Evolutionary conservation across 306 rosid genomes (phyloP).

Genomic region (Oemleria cerasiformis): DNA sequence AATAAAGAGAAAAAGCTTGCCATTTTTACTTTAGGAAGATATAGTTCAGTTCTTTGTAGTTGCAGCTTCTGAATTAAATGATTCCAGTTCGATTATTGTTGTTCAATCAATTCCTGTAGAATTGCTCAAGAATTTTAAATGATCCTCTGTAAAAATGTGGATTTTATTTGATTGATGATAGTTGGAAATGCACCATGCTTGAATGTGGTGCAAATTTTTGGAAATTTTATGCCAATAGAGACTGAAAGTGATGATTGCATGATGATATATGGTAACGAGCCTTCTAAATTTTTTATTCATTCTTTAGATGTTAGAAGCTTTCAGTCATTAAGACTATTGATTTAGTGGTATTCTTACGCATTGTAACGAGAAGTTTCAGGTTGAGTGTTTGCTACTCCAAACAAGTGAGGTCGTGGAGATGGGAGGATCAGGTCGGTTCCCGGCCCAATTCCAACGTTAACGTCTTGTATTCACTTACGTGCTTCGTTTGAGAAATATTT

Average conservation of each 20-base stretch:
- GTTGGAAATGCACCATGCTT: neutral
- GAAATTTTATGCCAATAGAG: neutral
- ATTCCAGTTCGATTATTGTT: neutral
- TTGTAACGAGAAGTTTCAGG: no score
- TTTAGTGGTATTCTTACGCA: no score
- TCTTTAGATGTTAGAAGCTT: neutral
- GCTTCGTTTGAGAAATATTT: no score
- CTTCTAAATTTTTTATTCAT: neutral
- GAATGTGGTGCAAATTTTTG: neutral
- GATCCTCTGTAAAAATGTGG: neutral
- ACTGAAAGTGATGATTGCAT: neutral
- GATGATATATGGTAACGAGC: neutral
- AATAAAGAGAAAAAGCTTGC: conserved; percentile 1
- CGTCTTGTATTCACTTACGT: no score
- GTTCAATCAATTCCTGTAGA: neutral
- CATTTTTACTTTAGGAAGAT: neutral
- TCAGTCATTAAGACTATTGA: no score
- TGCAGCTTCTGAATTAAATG: neutral
- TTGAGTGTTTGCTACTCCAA: no score
- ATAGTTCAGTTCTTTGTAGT: conserved; percentile 2
- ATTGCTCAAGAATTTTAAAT: neutral
- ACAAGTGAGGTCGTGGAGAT: no score
- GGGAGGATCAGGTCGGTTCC: no score
- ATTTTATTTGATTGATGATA: neutral
- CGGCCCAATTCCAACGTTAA: no score